Evolutionary conservation across 108 stramenopile genomes (phyloP), one percentile per base, ranked within the genome.

Genomic region (Asterionellopsis glacialis): DNA sequence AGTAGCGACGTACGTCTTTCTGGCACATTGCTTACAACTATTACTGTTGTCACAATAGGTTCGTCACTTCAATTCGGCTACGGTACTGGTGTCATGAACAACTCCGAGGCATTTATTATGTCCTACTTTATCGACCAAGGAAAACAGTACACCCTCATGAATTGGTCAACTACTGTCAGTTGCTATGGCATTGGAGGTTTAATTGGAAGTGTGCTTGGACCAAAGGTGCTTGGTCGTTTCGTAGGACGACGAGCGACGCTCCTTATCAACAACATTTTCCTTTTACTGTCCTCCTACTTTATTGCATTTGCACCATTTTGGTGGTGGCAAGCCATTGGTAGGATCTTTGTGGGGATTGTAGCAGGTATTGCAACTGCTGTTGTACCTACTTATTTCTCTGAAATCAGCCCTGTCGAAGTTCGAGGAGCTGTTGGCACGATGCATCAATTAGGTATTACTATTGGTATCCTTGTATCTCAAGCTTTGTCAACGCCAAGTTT

Each of bases 51-150:
- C 19, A 73, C 72, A 22, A 41, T 72, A 15, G 72, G 72, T 0
- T 61, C 59, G 6, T 73, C 72, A 25, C 43, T 73, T 21, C 72
- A 73, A 56, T 73, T 73, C 61, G 72, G 72, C 13, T 73, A 73
- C 41, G 72, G 56, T 7, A 64, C 72, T 11, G 72, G 72, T 24
- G 72, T 73, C 26, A 66, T 67, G 72, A 73, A 73, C 65, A 73
- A 73, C 42, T 43, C 60, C 45, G 65, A 73, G 42, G 65, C 33
- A 2, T 61, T 64, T 44, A 73, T 73, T 1, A 18, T 66, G 53
- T 26, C 43, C 11, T 66, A 64, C 21, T 73, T 57, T 16, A 56
- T 65, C 48, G n/a, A 61, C 3, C 63, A 67, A 13, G 65, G 59
- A n/a, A 61, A 66, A 57, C 45, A 24, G 11, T 73, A 73, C 49